phyloP scores from a whole-genome alignment of 2,329 filamentous ascomycete species.

The Ceratocystis ficicola region DNA sequence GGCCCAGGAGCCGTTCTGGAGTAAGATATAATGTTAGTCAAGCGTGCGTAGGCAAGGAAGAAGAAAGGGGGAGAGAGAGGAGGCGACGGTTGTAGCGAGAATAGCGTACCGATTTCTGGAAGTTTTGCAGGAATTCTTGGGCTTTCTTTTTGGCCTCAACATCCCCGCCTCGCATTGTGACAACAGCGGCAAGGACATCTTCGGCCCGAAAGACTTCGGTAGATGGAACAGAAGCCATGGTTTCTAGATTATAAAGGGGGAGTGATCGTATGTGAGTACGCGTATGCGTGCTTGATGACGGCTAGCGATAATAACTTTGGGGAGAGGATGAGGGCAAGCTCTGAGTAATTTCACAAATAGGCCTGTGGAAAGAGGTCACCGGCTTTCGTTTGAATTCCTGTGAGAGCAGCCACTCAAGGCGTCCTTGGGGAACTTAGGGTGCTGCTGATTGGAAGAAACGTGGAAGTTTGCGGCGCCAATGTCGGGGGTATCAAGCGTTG shows the following conservation, averaged over 20 bases:
- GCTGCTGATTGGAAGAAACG: background rate
- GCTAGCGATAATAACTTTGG: background rate
- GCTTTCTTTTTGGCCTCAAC: constrained; percentile 76
- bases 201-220: constrained; percentile 61
- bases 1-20: constrained; percentile 78
- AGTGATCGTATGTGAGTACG: background rate
- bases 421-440: constrained; percentile 16
- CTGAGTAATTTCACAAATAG: background rate
- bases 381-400: constrained; percentile 6
- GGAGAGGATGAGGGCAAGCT: background rate
- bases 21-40: constrained; percentile 14
- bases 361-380: background rate
- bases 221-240: constrained; percentile 18
- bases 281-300: background rate
- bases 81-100: background rate
- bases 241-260: constrained; percentile 5
- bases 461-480: background rate
- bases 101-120: constrained; percentile 80
- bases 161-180: constrained; percentile 80
- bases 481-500: background rate
- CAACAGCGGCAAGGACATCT: constrained; percentile 70
- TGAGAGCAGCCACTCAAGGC: constrained; percentile 22
- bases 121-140: constrained; percentile 81
- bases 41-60: background rate
- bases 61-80: too few species aligned